Evolutionary conservation across 2,329 filamentous ascomycete genomes (phyloP).

Genomic region (Fusarium verrucosum): DNA sequence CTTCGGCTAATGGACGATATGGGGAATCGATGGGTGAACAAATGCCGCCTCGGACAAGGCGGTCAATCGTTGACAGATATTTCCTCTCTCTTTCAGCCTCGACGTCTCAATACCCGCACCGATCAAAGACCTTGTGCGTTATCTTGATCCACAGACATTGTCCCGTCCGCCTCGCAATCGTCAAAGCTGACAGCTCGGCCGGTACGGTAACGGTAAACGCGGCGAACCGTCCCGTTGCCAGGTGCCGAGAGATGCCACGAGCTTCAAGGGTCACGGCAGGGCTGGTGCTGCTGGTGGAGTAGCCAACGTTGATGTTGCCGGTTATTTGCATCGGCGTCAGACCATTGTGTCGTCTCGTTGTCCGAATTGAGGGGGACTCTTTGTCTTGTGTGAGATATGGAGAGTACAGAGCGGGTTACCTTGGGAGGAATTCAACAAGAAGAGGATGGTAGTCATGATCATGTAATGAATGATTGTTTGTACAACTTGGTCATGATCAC

Average conservation of each 20-base stretch:
- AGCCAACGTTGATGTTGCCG: slow-evolving; percentile 30
- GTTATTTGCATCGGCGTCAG: slow-evolving; percentile 41
- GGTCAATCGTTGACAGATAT: slow-evolving; percentile 11
- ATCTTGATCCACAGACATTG: slow-evolving; percentile 25
- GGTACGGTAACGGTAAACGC: too few species aligned
- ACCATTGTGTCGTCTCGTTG: slow-evolving; percentile 34
- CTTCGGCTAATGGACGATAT: slow-evolving; percentile 19
- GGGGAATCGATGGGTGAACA: slow-evolving; percentile 21
- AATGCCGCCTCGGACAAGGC: slow-evolving; percentile 19
- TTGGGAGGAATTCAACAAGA: not conserved
- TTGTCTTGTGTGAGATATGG: not conserved
- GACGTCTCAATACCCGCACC: slow-evolving; percentile 1
- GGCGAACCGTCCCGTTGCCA: slow-evolving; percentile 30
- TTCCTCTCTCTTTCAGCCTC: slow-evolving; percentile 7
- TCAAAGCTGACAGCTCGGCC: slow-evolving; percentile 37
- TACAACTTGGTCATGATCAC: slow-evolving; percentile 3
- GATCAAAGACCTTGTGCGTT: slow-evolving; percentile 18
- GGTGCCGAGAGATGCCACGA: slow-evolving; percentile 38
- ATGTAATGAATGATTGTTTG: slow-evolving; percentile 7
- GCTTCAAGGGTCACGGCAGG: slow-evolving; percentile 29
- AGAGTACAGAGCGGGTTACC: not conserved
- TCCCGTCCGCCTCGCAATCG: slow-evolving; percentile 31
- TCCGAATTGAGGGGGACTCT: slow-evolving; percentile 3
- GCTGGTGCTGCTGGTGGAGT: slow-evolving; percentile 39
- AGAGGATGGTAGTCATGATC: not conserved